phyloP scores from a whole-genome alignment of 768 basidiomycete genomes.

The Dentipellis fragilis region DNA sequence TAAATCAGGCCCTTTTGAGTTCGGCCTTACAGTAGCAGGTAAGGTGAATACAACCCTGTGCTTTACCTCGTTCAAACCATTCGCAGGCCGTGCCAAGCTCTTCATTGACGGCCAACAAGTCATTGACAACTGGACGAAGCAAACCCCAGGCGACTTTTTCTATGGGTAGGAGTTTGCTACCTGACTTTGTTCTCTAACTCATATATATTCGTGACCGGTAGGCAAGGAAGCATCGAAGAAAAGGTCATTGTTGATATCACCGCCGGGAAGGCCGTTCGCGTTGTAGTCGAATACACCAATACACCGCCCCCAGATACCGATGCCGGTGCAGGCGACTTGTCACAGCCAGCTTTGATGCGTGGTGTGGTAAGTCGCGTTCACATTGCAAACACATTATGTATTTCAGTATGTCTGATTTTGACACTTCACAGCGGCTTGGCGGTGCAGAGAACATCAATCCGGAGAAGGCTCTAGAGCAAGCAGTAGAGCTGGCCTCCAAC shows the following conservation, averaged over 20 bases:
- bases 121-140: constrained; percentile 66
- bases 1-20: constrained; percentile 39
- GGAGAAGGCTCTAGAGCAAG: constrained; percentile 44
- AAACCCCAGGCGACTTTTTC: constrained; percentile 59
- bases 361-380: constrained; percentile 39
- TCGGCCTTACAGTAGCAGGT: constrained; percentile 58
- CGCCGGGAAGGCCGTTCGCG: constrained; percentile 36
- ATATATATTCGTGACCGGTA: constrained; percentile 10
- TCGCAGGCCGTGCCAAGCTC: constrained; percentile 45
- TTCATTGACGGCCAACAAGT: constrained; percentile 47
- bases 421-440: constrained; percentile 43
- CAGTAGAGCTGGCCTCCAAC: constrained; percentile 41
- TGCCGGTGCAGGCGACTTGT: constrained; percentile 28
- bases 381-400: too few relatives aligned
- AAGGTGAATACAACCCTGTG: neutral
- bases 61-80: constrained; percentile 9
- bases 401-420: neutral
- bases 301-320: constrained; percentile 35
- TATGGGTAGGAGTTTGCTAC: constrained; percentile 37
- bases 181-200: neutral
- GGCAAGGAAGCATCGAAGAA: constrained; percentile 59
- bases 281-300: constrained; percentile 61
- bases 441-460: constrained; percentile 53
- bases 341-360: constrained; percentile 61
- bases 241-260: constrained; percentile 37